Evolutionary conservation across 371 early-diverging fungal species (phyloP).

Genomic region (Basidiobolus meristosporus): DNA sequence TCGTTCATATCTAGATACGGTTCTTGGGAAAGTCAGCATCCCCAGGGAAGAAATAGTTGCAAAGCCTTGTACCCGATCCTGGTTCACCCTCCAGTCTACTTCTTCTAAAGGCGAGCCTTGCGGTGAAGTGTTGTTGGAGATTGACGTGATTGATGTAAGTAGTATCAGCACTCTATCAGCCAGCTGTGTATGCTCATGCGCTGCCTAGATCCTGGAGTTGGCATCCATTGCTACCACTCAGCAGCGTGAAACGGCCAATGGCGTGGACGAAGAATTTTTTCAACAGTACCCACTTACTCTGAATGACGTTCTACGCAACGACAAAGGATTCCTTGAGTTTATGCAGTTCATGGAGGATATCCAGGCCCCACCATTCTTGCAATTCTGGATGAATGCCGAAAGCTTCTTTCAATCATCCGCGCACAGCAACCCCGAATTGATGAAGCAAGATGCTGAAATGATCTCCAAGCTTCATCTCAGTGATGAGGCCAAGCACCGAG

Average conservation of each 20-base stretch:
- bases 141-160: neutral
- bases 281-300: neutral
- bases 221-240: neutral
- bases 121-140: neutral
- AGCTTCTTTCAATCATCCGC: slow-evolving; percentile 3
- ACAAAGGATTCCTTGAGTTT: slow-evolving; percentile 5
- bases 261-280: neutral
- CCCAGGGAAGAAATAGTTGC: too few species aligned
- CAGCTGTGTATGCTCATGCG: neutral
- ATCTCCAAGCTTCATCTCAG: slow-evolving; percentile 7
- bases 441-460: slow-evolving; percentile 6
- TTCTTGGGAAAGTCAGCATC: too few species aligned
- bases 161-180: neutral
- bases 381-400: slow-evolving; percentile 8
- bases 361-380: slow-evolving; percentile 3
- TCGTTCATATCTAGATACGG: too few species aligned
- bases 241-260: neutral
- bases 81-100: too few species aligned
- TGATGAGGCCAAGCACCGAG: slow-evolving; percentile 2
- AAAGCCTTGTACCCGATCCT: too few species aligned
- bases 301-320: neutral
- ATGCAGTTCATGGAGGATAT: slow-evolving; percentile 8
- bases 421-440: slow-evolving; percentile 1
- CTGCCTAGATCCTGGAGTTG: neutral
- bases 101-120: neutral